phyloP scores from a whole-genome alignment of 2,329 filamentous ascomycete genomes.

The Nothopassalora personata region DNA sequence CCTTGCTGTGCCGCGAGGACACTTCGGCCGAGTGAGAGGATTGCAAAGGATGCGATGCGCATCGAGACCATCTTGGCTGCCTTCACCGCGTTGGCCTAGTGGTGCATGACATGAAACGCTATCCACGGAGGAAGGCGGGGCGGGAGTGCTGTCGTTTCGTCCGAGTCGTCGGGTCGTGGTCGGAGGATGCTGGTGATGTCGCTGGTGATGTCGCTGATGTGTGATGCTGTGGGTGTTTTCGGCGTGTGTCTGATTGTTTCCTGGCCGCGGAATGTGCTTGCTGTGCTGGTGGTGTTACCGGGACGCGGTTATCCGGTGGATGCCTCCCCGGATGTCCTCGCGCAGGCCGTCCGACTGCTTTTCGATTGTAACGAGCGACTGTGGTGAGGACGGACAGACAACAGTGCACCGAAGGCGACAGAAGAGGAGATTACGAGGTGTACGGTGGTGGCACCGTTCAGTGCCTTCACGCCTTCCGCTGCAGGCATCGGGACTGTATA shows the following conservation, averaged over 20 bases:
- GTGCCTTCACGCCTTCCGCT: not conserved
- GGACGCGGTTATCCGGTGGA: not conserved
- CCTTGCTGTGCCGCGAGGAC: slow-evolving; percentile 22
- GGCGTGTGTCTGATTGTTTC: not conserved
- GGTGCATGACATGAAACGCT: not conserved
- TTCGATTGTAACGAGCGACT: not conserved
- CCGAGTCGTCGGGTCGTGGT: not conserved
- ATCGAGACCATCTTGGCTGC: not conserved
- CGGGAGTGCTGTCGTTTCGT: not conserved
- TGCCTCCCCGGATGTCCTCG: not conserved
- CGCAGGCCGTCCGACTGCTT: not conserved
- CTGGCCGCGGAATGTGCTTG: not conserved
- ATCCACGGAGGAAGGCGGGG: not conserved
- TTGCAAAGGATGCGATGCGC: not conserved
- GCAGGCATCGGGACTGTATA: too few species aligned
- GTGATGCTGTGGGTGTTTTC: not conserved
- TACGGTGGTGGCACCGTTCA: too few species aligned
- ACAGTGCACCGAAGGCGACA: too few species aligned
- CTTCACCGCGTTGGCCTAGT: not conserved
- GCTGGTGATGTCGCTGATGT: too few species aligned
- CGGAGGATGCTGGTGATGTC: not conserved
- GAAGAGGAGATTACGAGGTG: too few species aligned
- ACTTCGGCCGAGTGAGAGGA: not conserved
- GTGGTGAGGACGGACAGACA: too few species aligned
- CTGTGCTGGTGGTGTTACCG: not conserved